Evolutionary conservation across 441 rosid species (phyloP), one percentile per base, ranked within the genome.

Genomic region (Hura crepitans): DNA sequence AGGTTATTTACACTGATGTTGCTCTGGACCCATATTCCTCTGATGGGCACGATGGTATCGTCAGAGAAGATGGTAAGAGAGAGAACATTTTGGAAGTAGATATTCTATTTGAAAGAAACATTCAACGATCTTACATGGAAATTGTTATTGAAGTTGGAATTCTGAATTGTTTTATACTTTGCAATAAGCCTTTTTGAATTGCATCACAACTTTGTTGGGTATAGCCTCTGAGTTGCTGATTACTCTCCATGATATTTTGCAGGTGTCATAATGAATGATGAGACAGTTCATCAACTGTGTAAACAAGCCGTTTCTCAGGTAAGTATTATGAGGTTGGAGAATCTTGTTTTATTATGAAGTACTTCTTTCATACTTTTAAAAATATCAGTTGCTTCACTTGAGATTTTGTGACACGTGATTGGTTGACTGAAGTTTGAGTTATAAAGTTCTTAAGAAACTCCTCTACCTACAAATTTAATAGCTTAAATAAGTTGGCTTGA

Each of bases 231-330:
- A 58, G 25, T 31, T 64, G 18, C 64, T 73, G 57, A 70, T 62
- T 72, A 62, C 54, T 68, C 28, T 58, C 31, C 66, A 6, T 71
- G 62, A 73, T 54, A 72, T 75, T 17, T 23, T 85, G 75, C 77
- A 94, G 97, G 97, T 20, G 92, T 92, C 17, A 94, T 94, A 70
- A 87, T 94, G 92, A 94, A 94, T 75, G 99, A 94, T 61, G 99
- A 94, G 81, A 94, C 97, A 0, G 97, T 94, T 28, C 94, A 89
- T 83, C 99, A 94, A 76, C 74, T 94, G 63, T 86, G 97, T 73
- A 94, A 90, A 74, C 97, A 94, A 86, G 97, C 99, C 69, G 97
- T 94, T 70, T 83, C 93, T 68, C 97, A 94, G 96, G 99, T 92
- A 83, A 70, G n/a, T 22, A 23, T 58, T 70, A 20, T 59, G 68